A percentile compares a stretch with the other conserved stretches of the same genome.
Conservation (phyloP, 2,329 filamentous ascomycete species). For the Paraconiothyrium brasiliense region DNA sequence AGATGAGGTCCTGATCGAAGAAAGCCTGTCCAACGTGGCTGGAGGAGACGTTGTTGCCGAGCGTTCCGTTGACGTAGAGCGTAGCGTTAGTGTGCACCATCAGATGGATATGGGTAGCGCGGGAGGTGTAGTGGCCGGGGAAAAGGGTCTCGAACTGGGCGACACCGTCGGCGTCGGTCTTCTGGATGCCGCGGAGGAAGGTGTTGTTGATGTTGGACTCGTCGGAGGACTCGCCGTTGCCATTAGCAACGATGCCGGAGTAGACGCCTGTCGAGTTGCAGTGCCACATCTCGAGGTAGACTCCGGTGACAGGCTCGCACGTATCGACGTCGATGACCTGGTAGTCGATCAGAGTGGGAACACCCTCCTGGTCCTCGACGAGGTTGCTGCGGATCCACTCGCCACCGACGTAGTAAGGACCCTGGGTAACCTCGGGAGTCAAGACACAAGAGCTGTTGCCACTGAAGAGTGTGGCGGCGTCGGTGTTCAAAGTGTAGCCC, state of each 20-base stretch:
- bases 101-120: slow-evolving; percentile 36
- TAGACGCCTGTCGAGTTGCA: slow-evolving; percentile 22
- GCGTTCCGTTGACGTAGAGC: slow-evolving; percentile 49
- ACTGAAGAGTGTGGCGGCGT: slow-evolving; percentile 28
- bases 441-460: slow-evolving; percentile 37
- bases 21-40: slow-evolving; percentile 7
- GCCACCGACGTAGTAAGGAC: slow-evolving; percentile 52
- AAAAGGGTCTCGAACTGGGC: slow-evolving; percentile 57
- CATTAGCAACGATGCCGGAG: slow-evolving; percentile 16
- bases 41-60: slow-evolving; percentile 1
- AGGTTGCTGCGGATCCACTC: slow-evolving; percentile 60
- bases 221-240: slow-evolving; percentile 11
- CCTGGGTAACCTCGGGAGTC: slow-evolving; percentile 33
- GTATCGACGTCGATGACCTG: slow-evolving; percentile 63
- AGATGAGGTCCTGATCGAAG: slow-evolving; percentile 7
- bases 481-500: slow-evolving; percentile 23
- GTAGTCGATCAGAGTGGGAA: slow-evolving; percentile 58
- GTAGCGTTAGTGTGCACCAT: slow-evolving; percentile 37
- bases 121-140: slow-evolving; percentile 46
- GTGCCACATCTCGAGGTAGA: slow-evolving; percentile 61
- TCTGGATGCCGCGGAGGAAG: slow-evolving; percentile 58
- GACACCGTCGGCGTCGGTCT: slow-evolving; percentile 56
- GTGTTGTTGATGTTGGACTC: slow-evolving; percentile 24
- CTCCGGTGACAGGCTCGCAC: slow-evolving; percentile 58
- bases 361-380: slow-evolving; percentile 56